Evolutionary conservation across 2,329 filamentous ascomycete species (phyloP).

Genomic region (Chrysoporthe puriensis): DNA sequence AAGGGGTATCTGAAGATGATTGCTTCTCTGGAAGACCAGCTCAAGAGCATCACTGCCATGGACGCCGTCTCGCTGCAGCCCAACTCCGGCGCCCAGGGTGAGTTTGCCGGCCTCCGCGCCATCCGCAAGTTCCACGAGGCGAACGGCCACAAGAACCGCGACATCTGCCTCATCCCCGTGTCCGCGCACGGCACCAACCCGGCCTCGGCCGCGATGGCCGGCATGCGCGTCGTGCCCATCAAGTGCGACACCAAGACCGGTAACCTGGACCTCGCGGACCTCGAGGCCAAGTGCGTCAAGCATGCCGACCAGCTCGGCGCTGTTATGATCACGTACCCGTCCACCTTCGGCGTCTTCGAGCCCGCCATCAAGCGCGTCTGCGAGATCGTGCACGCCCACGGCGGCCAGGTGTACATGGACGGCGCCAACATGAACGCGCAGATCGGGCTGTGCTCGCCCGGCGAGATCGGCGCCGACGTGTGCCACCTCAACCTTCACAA

Average conservation of each 20-base stretch:
- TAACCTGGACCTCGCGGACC: conserved; percentile 84
- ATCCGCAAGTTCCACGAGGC: conserved; percentile 84
- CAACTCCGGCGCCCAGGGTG: conserved; percentile 94
- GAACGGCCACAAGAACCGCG: conserved; percentile 70
- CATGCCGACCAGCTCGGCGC: conserved; percentile 83
- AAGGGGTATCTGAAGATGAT: conserved; percentile 74
- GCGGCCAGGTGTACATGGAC: conserved; percentile 97
- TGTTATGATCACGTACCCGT: conserved; percentile 97
- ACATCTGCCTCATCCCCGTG: conserved; percentile 92
- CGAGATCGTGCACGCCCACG: conserved; percentile 81
- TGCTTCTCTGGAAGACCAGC: conserved; percentile 71
- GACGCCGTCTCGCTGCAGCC: conserved; percentile 88
- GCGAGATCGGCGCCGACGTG: conserved; percentile 93
- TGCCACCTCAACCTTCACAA: conserved; percentile 98
- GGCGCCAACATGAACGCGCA: conserved; percentile 99
- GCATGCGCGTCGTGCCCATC: conserved; percentile 90
- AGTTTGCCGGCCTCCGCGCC: conserved; percentile 86
- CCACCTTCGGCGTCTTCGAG: conserved; percentile 94
- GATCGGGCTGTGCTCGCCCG: conserved; percentile 91
- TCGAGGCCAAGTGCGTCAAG: conserved; percentile 87
- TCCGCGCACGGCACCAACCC: conserved; percentile 97
- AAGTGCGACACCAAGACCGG: conserved; percentile 88
- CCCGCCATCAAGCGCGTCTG: conserved; percentile 85
- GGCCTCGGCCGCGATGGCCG: conserved; percentile 92
- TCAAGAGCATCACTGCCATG: conserved; percentile 86